Evolutionary conservation across 129 eudicot species (phyloP).

Genomic region (Apium graveolens): DNA sequence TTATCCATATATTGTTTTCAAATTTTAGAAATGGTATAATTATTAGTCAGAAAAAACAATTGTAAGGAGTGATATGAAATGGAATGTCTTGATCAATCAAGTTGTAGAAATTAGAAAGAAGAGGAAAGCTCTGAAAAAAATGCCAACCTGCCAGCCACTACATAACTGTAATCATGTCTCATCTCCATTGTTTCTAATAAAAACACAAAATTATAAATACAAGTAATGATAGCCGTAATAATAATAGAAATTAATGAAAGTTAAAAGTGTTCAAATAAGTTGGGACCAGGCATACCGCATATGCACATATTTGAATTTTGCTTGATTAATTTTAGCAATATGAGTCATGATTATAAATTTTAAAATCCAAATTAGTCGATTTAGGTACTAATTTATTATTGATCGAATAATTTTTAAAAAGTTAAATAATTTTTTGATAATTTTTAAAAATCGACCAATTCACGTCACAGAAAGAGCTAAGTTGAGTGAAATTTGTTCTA

Average conservation of each 20-base stretch:
- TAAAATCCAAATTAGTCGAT: too few relatives aligned
- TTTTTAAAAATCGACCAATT: too few relatives aligned
- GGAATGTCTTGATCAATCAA: slow-evolving; percentile 4
- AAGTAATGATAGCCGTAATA: background rate
- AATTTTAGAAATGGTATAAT: background rate
- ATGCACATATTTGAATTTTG: background rate
- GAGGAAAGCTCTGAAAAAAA: slow-evolving; percentile 8
- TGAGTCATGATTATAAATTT: too few relatives aligned
- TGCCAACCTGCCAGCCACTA: slow-evolving; percentile 13
- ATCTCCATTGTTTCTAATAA: background rate
- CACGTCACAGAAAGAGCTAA: too few relatives aligned
- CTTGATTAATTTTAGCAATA: too few relatives aligned
- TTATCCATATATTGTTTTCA: background rate
- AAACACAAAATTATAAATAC: background rate
- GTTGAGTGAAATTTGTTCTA: too few relatives aligned
- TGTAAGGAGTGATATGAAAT: background rate
- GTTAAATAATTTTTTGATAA: too few relatives aligned
- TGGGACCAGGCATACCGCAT: background rate
- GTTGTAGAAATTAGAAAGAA: background rate
- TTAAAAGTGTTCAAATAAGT: background rate
- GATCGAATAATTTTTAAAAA: too few relatives aligned
- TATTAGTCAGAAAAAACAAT: background rate
- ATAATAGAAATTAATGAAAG: background rate
- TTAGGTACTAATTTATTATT: too few relatives aligned
- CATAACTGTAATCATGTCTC: slow-evolving; percentile 9